Evolutionary conservation across 2,329 filamentous ascomycete genomes (phyloP).

Genomic region (Bertia moriformis): DNA sequence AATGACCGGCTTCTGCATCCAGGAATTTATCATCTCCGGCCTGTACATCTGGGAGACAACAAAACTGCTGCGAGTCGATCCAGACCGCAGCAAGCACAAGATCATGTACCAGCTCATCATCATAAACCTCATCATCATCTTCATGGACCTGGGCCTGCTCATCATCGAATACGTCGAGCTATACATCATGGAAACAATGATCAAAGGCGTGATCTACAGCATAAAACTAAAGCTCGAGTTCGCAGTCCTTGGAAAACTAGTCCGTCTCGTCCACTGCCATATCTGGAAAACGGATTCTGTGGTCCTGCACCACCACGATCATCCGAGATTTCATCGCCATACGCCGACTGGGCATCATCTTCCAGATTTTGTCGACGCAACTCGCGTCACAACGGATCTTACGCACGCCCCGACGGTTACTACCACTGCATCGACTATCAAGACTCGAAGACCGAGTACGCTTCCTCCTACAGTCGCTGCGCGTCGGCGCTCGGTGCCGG

Average conservation of each 20-base stretch:
- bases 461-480: slow-evolving; percentile 2
- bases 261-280: slow-evolving; percentile 21
- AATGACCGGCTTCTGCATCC: slow-evolving; percentile 37
- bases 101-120: slow-evolving; percentile 30
- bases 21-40: slow-evolving; percentile 35
- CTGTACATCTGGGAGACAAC: slow-evolving; percentile 38
- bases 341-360: slow-evolving; percentile 11
- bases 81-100: slow-evolving; percentile 21
- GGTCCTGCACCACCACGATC: slow-evolving; percentile 20
- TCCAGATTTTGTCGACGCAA: slow-evolving; percentile 26
- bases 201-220: slow-evolving; percentile 1
- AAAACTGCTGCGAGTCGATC: slow-evolving; percentile 28
- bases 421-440: slow-evolving; percentile 2
- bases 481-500: slow-evolving; percentile 10
- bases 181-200: slow-evolving; percentile 1
- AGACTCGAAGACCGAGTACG: slow-evolving; percentile 5
- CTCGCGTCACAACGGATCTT: slow-evolving; percentile 22
- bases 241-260: slow-evolving; percentile 16
- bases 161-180: slow-evolving; percentile 1
- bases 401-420: too few relatives aligned
- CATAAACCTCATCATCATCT: slow-evolving; percentile 25
- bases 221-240: slow-evolving; percentile 1
- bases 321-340: slow-evolving; percentile 9
- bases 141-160: slow-evolving; percentile 17
- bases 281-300: slow-evolving; percentile 4